Evolutionary conservation across 805 yeast species (phyloP).

Genomic region (Candida oleophila): DNA sequence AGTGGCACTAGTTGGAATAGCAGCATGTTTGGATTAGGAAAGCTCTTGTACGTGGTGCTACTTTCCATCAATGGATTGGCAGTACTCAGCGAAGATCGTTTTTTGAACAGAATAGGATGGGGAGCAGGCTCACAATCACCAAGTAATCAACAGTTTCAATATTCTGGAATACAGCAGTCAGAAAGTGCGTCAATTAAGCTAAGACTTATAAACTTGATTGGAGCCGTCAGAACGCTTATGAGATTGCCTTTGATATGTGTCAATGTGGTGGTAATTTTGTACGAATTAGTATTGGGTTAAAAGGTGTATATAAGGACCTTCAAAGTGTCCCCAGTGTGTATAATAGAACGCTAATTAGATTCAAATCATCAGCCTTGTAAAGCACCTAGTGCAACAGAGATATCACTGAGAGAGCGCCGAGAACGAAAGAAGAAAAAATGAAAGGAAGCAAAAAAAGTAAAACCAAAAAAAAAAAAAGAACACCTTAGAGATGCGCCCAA

Average conservation of each 20-base stretch:
- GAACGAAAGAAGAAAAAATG: too few relatives aligned
- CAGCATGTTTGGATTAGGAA: conserved; percentile 60
- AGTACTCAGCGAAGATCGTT: conserved; percentile 76
- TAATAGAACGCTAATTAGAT: neutral
- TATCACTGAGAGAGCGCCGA: neutral
- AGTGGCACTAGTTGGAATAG: neutral
- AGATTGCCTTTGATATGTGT: conserved; percentile 72
- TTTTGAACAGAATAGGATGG: conserved; percentile 58
- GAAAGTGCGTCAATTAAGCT: conserved; percentile 47
- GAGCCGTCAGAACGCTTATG: conserved; percentile 73
- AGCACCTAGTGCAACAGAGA: neutral
- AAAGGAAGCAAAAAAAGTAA: too few relatives aligned
- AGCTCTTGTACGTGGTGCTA: conserved; percentile 53
- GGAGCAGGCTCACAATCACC: conserved; percentile 19
- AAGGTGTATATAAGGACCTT: neutral
- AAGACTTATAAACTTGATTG: conserved; percentile 61
- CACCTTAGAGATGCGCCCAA: too few relatives aligned
- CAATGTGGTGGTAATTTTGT: conserved; percentile 63
- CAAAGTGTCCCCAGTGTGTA: neutral
- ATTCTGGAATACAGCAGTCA: conserved; percentile 12
- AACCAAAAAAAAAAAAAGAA: too few relatives aligned
- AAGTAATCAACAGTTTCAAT: conserved; percentile 19
- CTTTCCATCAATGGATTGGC: conserved; percentile 74
- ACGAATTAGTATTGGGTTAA: conserved; percentile 69
- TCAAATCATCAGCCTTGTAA: too few relatives aligned